Percentiles rank a stretch among this genome's conserved stretches.
phyloP scores from a whole-genome alignment of 2,329 filamentous ascomycete genomes.

The Whalleya microplaca region DNA sequence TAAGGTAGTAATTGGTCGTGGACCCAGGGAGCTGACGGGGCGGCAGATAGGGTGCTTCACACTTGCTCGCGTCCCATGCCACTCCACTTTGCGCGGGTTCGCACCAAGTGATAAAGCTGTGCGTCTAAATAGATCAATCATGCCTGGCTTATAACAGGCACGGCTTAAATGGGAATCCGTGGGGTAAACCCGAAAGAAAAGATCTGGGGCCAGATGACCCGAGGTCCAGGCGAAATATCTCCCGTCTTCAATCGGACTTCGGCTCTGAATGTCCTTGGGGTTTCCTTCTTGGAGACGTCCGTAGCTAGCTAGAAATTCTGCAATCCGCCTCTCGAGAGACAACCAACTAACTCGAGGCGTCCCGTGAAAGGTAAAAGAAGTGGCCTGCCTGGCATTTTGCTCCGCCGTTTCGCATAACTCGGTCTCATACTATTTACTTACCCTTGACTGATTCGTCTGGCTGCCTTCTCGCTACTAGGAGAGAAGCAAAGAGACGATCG shows the following conservation, averaged over 20 bases:
- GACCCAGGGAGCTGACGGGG: not conserved
- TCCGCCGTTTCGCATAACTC: not conserved
- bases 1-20: not conserved
- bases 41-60: not conserved
- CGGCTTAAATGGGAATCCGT: constrained; percentile 1
- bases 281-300: not conserved
- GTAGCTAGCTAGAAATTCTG: not conserved
- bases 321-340: not conserved
- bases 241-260: not conserved
- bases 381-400: not conserved
- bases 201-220: not conserved
- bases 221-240: not conserved
- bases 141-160: not conserved
- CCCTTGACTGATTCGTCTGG: not conserved
- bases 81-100: not conserved
- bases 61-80: not conserved
- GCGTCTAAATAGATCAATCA: not conserved
- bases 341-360: not conserved
- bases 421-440: not conserved
- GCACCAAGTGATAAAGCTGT: not conserved
- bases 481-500: not conserved
- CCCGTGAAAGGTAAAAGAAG: no score
- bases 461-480: not conserved
- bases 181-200: constrained; percentile 4
- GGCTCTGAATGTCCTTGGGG: not conserved